These are phyloP conservation scores for Ophiostoma piceae DNA, from an alignment of 2,329 filamentous ascomycete genomes.

Conservation along the genomic window DNA sequence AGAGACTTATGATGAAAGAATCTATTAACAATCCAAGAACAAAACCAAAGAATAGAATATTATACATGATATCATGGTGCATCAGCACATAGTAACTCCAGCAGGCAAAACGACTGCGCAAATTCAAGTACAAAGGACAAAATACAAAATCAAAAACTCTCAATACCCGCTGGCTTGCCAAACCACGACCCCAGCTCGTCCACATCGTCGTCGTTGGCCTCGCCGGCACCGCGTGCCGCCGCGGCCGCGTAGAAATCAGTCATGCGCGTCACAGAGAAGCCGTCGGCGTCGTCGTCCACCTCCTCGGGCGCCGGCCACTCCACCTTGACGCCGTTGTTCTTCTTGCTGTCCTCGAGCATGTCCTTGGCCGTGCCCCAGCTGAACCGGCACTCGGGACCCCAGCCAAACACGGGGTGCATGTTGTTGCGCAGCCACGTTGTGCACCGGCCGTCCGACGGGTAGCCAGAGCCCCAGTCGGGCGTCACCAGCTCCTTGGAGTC, in stretches of 20 bases:
- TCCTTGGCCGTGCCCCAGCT: constrained; percentile 96
- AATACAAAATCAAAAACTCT: constrained; percentile 54
- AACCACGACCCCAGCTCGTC: constrained; percentile 79
- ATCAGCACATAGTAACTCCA: background rate
- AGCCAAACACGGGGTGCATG: constrained; percentile 92
- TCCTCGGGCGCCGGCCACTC: constrained; percentile 64
- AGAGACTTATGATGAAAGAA: too few species aligned
- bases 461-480: constrained; percentile 78
- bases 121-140: background rate
- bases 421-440: constrained; percentile 75
- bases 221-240: constrained; percentile 33
- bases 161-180: constrained; percentile 63
- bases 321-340: constrained; percentile 55
- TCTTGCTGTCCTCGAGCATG: constrained; percentile 62
- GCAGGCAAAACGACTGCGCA: background rate
- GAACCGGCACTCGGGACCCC: constrained; percentile 88
- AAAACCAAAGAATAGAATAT: background rate
- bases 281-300: constrained; percentile 47
- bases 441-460: constrained; percentile 81
- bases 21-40: background rate
- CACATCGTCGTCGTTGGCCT: constrained; percentile 43
- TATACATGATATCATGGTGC: constrained; percentile 12
- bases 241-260: constrained; percentile 65
- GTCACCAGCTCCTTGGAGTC: constrained; percentile 14
- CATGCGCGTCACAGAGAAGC: constrained; percentile 61